phyloP scores from a whole-genome alignment of 163 green algal genomes.

The Prototheca stagnorum region DNA sequence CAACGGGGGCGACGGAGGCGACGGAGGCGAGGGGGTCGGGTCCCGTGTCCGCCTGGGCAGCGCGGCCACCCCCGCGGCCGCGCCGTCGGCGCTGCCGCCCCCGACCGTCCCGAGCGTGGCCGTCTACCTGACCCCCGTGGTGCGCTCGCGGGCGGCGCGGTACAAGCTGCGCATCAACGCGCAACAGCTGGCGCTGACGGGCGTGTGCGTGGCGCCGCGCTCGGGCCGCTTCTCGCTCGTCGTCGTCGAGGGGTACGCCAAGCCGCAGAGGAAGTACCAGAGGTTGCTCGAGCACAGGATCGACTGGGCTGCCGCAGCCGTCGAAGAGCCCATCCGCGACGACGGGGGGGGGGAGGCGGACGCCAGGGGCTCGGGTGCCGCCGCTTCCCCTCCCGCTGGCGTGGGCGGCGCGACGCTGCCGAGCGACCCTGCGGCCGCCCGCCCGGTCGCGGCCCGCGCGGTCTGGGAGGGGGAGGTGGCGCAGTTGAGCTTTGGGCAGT shows the following conservation, averaged over 20 bases:
- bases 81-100: too few relatives aligned
- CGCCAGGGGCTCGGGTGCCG: too few relatives aligned
- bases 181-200: conserved; percentile 80
- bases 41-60: too few relatives aligned
- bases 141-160: too few relatives aligned
- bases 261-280: conserved; percentile 60
- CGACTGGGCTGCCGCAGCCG: conserved; percentile 53
- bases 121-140: too few relatives aligned
- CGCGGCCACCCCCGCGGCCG: too few relatives aligned
- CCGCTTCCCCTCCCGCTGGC: too few relatives aligned
- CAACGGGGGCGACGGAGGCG: too few relatives aligned
- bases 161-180: conserved; percentile 97
- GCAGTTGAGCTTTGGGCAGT: conserved; percentile 37
- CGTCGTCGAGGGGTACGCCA: conserved; percentile 66
- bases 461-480: conserved; percentile 50
- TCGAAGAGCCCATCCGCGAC: conserved; percentile 34
- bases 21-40: too few relatives aligned
- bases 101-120: too few relatives aligned
- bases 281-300: conserved; percentile 90
- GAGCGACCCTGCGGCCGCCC: background rate
- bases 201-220: conserved; percentile 21
- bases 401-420: conserved; percentile 6
- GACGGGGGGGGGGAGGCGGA: conserved; percentile 12
- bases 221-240: conserved; percentile 49
- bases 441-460: background rate